Conservation (phyloP, 192 early-diverging fungal genomes). For the Linnemannia hyalina region DNA sequence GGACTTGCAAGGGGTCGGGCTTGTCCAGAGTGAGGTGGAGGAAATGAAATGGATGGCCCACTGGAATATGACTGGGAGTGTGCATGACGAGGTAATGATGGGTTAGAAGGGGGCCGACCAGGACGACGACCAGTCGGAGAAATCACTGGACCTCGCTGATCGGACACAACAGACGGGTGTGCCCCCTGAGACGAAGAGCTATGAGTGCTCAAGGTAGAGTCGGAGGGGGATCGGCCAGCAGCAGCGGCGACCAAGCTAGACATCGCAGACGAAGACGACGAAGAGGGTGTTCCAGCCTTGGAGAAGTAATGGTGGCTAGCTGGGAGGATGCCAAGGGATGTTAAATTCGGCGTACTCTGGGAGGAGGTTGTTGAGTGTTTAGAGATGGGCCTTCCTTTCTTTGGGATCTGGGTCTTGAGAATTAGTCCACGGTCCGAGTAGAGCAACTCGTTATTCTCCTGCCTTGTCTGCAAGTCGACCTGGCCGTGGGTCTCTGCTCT, state of each 20-base stretch:
- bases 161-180: background rate
- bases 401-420: constrained; percentile 52
- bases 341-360: constrained; percentile 28
- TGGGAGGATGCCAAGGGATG: constrained; percentile 29
- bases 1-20: background rate
- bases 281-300: background rate
- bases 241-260: background rate
- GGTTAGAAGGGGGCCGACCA: constrained; percentile 24
- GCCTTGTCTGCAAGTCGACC: background rate
- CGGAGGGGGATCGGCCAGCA: background rate
- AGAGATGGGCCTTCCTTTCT: constrained; percentile 49
- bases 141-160: background rate
- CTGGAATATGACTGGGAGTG: constrained; percentile 37
- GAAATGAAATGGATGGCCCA: constrained; percentile 1
- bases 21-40: background rate
- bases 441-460: constrained; percentile 4
- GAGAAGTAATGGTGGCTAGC: constrained; percentile 30
- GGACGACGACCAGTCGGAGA: constrained; percentile 22
- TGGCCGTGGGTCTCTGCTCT: background rate
- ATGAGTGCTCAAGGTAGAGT: background rate
- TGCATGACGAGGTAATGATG: constrained; percentile 15
- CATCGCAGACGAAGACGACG: background rate
- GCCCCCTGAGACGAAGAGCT: background rate
- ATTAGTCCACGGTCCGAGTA: constrained; percentile 49
- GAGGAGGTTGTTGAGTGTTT: constrained; percentile 21